Percentiles rank a stretch among this genome's conserved stretches.
Conservation (phyloP, 1,284 basidiomycete species). For the Papiliotrema terrestris region DNA sequence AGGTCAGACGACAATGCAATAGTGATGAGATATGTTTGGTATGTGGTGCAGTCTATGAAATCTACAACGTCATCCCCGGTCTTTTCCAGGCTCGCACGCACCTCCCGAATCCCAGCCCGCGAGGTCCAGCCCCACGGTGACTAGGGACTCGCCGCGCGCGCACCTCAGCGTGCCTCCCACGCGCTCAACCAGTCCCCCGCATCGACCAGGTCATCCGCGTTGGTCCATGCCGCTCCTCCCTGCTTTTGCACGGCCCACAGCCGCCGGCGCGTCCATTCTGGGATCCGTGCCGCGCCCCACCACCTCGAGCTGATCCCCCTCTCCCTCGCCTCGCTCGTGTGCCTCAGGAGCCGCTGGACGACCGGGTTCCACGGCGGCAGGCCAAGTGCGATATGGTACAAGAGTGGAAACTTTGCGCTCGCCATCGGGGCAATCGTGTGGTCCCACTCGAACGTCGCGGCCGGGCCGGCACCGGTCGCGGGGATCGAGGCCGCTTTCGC, state of each 20-base stretch:
- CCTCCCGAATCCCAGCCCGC: too few species aligned
- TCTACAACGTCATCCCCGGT: too few species aligned
- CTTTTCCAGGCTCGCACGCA: too few species aligned
- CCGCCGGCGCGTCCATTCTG: slow-evolving; percentile 22
- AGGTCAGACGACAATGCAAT: too few species aligned
- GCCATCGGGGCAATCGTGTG: slow-evolving; percentile 25
- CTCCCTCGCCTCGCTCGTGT: slow-evolving; percentile 14
- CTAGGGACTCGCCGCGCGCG: not conserved
- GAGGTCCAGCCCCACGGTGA: too few species aligned
- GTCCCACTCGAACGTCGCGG: slow-evolving; percentile 16
- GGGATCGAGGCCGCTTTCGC: slow-evolving; percentile 11
- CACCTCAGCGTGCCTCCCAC: not conserved
- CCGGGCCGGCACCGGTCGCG: slow-evolving; percentile 12
- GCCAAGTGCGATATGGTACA: slow-evolving; percentile 11
- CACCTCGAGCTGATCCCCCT: slow-evolving; percentile 39
- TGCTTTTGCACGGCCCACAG: slow-evolving; percentile 28
- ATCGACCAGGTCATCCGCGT: slow-evolving; percentile 37
- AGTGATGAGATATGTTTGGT: too few species aligned
- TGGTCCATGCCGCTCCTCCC: slow-evolving; percentile 29
- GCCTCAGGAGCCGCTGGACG: slow-evolving; percentile 9
- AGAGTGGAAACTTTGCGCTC: slow-evolving; percentile 24
- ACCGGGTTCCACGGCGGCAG: slow-evolving; percentile 9
- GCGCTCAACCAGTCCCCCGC: slow-evolving; percentile 13
- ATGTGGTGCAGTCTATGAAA: too few species aligned
- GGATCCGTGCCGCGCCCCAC: slow-evolving; percentile 37